Evolutionary conservation across 106 monocot genomes (phyloP).

Genomic region (Triglochin maritima): DNA sequence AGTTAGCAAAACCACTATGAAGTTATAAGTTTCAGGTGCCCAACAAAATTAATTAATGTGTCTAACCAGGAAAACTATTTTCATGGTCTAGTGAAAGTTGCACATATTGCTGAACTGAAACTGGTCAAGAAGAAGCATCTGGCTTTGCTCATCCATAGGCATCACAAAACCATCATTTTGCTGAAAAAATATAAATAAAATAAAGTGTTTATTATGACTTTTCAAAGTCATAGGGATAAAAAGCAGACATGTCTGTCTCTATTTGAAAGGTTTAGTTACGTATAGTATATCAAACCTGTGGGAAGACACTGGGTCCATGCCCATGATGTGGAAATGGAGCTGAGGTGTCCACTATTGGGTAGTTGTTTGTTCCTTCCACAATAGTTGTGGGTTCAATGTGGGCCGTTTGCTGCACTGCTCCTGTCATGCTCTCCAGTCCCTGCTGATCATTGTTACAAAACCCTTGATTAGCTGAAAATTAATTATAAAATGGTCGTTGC

Average conservation of each 20-base stretch:
- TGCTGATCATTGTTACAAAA: constrained; percentile 3
- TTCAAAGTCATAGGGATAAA: background rate
- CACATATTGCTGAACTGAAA: constrained; percentile 8
- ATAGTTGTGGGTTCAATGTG: constrained; percentile 21
- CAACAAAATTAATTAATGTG: no score
- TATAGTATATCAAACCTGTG: constrained; percentile 18
- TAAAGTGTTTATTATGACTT: background rate
- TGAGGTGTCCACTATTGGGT: constrained; percentile 15
- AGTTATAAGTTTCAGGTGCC: background rate
- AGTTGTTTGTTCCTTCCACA: constrained; percentile 16
- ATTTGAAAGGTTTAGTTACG: no score
- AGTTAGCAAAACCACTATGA: background rate
- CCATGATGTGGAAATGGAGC: constrained; percentile 18
- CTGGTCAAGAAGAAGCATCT: constrained; percentile 1
- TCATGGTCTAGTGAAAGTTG: background rate
- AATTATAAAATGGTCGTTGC: background rate
- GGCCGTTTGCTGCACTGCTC: constrained; percentile 10
- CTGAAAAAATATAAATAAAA: constrained; percentile 2
- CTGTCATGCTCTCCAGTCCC: constrained; percentile 23
- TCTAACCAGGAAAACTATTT: no score
- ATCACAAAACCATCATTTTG: constrained; percentile 2
- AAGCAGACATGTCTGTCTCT: background rate
- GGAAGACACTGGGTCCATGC: constrained; percentile 16
- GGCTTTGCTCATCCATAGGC: constrained; percentile 1
- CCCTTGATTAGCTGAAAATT: background rate